Percentiles rank a stretch among this genome's conserved stretches.
Conservation (phyloP, 2,329 filamentous ascomycete genomes). For the Colletotrichum sp. region DNA sequence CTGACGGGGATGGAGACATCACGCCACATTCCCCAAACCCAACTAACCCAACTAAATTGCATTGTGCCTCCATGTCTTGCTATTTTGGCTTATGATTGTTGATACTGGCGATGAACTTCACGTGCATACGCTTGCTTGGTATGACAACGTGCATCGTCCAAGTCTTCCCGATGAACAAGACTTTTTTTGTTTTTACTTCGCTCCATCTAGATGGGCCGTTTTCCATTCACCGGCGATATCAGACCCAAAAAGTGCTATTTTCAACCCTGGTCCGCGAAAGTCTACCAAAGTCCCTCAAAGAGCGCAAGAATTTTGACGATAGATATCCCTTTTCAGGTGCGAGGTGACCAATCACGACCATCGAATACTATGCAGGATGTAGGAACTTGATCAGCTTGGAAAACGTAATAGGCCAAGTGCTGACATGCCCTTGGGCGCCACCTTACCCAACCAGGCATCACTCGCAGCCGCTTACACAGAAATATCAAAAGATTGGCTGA, state of each 20-base stretch:
- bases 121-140: not conserved
- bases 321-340: not conserved
- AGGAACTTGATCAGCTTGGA: not conserved
- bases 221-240: not conserved
- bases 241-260: not conserved
- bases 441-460: not conserved
- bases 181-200: no score
- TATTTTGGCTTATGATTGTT: not conserved
- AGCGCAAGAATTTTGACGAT: not conserved
- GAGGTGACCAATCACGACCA: not conserved
- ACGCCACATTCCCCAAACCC: no score
- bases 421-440: not conserved
- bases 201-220: accelerated
- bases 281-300: not conserved
- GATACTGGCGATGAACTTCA: not conserved
- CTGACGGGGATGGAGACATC: no score
- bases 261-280: not conserved
- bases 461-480: not conserved
- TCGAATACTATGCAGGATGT: not conserved
- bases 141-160: not conserved
- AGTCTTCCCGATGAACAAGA: not conserved
- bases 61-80: no score
- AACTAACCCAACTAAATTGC: no score
- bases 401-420: not conserved
- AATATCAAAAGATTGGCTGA: not conserved